A percentile compares a stretch with the other conserved stretches of the same genome.
These are phyloP conservation scores for Colletotrichum musae DNA, from an alignment of 2,329 filamentous ascomycete genomes.

Conservation along the genomic window DNA sequence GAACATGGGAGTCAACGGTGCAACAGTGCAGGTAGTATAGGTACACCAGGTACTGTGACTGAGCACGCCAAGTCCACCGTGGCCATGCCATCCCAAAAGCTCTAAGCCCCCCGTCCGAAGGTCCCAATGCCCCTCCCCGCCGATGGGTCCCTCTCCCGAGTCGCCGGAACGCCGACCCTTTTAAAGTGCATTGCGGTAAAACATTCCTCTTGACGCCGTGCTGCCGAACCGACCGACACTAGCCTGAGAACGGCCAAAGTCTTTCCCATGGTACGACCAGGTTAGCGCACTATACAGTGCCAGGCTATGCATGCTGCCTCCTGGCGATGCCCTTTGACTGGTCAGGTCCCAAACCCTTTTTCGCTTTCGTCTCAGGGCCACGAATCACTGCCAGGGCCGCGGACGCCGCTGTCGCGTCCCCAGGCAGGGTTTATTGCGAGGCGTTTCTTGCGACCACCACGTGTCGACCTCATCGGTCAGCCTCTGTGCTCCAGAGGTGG, in stretches of 20 bases:
- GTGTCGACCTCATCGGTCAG: conserved; percentile 45
- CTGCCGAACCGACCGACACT: conserved; percentile 28
- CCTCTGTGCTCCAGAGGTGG: conserved; percentile 59
- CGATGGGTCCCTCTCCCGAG: conserved; percentile 26
- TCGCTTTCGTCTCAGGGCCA: conserved; percentile 23
- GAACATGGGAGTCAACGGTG: no score
- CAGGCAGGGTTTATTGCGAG: conserved; percentile 34
- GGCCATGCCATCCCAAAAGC: conserved; percentile 8
- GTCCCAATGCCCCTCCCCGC: conserved; percentile 12
- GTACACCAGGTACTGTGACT: conserved; percentile 4
- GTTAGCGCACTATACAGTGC: conserved; percentile 22
- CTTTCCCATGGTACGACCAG: conserved; percentile 14
- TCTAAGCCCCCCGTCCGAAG: conserved; percentile 14
- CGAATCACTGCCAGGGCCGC: conserved; percentile 30
- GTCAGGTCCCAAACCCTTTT: conserved; percentile 10
- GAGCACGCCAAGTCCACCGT: conserved; percentile 14
- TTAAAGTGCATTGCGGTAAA: conserved; percentile 7
- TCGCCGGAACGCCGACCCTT: conserved; percentile 33
- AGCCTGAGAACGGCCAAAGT: conserved; percentile 25
- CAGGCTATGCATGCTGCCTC: conserved; percentile 30
- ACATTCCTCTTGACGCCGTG: conserved; percentile 27
- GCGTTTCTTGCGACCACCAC: conserved; percentile 13
- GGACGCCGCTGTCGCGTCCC: conserved; percentile 31
- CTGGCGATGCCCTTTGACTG: conserved; percentile 21
- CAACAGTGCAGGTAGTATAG: background rate